Percentiles rank a stretch among this genome's conserved stretches.
phyloP scores from a whole-genome alignment of 176 grass and related monocot genomes.

The Lolium rigidum region DNA sequence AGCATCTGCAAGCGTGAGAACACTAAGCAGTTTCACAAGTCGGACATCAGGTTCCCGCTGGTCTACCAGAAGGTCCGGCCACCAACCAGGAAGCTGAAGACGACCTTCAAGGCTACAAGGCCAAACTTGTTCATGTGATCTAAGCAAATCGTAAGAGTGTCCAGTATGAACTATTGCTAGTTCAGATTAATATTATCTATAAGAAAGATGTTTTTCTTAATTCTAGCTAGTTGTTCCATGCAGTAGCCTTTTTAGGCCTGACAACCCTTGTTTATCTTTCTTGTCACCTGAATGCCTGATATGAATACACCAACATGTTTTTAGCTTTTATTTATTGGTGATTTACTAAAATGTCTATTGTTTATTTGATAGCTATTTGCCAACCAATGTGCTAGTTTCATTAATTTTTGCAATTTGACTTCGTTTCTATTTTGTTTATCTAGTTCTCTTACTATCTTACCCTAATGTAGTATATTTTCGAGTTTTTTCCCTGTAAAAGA shows the following conservation, averaged over 20 bases:
- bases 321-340: neutral
- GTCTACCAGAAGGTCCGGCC: conserved; percentile 74
- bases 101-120: conserved; percentile 82
- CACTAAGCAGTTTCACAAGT: conserved; percentile 79
- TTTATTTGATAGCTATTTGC: neutral
- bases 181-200: conserved; percentile 30
- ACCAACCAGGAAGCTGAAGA: conserved; percentile 70
- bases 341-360: neutral
- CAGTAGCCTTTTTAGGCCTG: no score
- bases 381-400: neutral
- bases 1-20: conserved; percentile 78
- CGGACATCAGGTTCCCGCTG: conserved; percentile 62
- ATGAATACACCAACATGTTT: neutral
- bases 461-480: neutral
- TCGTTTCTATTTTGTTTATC: neutral
- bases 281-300: neutral
- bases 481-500: neutral
- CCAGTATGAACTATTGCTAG: conserved; percentile 24
- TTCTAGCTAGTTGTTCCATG: conserved; percentile 19
- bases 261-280: neutral
- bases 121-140: conserved; percentile 74
- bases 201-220: conserved; percentile 12
- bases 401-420: neutral
- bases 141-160: conserved; percentile 7
- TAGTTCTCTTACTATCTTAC: neutral